Percentiles rank a stretch among this genome's conserved stretches.
These are phyloP conservation scores for Trypanosoma scelopori DNA, from an alignment of 208 protist species.

Conservation along the genomic window DNA sequence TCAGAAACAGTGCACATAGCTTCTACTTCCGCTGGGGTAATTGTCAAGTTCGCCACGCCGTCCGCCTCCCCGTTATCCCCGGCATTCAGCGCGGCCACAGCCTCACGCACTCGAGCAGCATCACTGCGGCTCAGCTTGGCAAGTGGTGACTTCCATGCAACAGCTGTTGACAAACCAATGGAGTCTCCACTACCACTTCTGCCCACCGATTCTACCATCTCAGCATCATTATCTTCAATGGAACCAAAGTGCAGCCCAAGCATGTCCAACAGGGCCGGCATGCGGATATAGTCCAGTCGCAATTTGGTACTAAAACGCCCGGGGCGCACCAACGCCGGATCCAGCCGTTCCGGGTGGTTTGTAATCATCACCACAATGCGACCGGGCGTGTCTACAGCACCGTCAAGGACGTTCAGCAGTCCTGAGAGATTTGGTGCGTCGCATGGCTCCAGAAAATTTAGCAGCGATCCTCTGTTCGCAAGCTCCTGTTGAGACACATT, in stretches of 20 bases:
- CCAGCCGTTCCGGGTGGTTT: slow-evolving; percentile 82
- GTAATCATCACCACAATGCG: slow-evolving; percentile 90
- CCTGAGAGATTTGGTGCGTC: slow-evolving; percentile 84
- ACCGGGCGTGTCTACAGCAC: slow-evolving; percentile 83
- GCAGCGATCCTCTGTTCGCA: slow-evolving; percentile 28
- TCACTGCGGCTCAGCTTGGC: slow-evolving; percentile 17
- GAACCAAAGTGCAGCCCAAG: slow-evolving; percentile 78
- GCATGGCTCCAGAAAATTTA: slow-evolving; percentile 41
- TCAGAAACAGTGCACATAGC: slow-evolving; percentile 64
- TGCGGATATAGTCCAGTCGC: slow-evolving; percentile 68
- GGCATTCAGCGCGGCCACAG: slow-evolving; percentile 1
- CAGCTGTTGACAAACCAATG: neutral
- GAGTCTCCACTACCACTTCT: neutral
- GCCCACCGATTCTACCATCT: slow-evolving; percentile 8
- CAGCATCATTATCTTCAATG: slow-evolving; percentile 16
- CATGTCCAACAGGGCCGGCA: slow-evolving; percentile 60
- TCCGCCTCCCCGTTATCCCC: slow-evolving; percentile 1
- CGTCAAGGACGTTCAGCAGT: slow-evolving; percentile 89
- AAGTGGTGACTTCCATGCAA: neutral
- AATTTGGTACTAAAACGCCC: slow-evolving; percentile 78
- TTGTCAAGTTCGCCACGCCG: slow-evolving; percentile 28
- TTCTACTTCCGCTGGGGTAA: slow-evolving; percentile 75
- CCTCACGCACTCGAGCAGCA: slow-evolving; percentile 15
- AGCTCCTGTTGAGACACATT: neutral
- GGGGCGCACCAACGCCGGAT: slow-evolving; percentile 86